Percentiles rank a stretch among this genome's conserved stretches.
Evolutionary conservation across 169 alveolate species (phyloP).

Genomic region (Plasmodium sp.): DNA sequence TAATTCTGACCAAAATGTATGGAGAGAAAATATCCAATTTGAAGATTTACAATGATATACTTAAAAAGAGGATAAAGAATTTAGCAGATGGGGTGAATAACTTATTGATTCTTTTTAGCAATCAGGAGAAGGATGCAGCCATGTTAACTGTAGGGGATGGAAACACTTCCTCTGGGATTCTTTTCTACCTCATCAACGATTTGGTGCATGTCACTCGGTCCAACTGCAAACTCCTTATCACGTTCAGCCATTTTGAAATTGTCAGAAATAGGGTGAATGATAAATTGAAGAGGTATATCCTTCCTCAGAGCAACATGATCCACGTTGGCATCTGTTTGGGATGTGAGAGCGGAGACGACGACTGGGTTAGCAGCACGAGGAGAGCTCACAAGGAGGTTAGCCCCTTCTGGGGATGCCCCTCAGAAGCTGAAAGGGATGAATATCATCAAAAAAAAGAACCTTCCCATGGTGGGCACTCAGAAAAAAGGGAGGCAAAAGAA

Average conservation of each 20-base stretch:
- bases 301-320: constrained; percentile 4
- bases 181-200: constrained; percentile 17
- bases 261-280: constrained; percentile 8
- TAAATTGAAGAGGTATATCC: constrained; percentile 2
- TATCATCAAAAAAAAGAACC: not conserved
- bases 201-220: not conserved
- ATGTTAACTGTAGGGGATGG: constrained; percentile 25
- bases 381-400: not conserved
- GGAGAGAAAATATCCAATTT: constrained; percentile 22
- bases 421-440: not conserved
- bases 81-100: constrained; percentile 8
- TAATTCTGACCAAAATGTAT: not conserved
- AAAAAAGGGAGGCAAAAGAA: not conserved
- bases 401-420: not conserved
- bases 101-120: constrained; percentile 13
- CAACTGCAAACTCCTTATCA: constrained; percentile 1
- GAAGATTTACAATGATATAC: constrained; percentile 40
- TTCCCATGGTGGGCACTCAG: not conserved
- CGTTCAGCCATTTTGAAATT: constrained; percentile 24
- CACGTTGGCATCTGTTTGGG: not conserved
- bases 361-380: not conserved
- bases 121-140: constrained; percentile 2
- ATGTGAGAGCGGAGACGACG: not conserved
- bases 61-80: constrained; percentile 18
- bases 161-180: constrained; percentile 24